Evolutionary conservation across 495 filamentous ascomycete species (phyloP).

Genomic region (Lindgomyces ingoldianus): DNA sequence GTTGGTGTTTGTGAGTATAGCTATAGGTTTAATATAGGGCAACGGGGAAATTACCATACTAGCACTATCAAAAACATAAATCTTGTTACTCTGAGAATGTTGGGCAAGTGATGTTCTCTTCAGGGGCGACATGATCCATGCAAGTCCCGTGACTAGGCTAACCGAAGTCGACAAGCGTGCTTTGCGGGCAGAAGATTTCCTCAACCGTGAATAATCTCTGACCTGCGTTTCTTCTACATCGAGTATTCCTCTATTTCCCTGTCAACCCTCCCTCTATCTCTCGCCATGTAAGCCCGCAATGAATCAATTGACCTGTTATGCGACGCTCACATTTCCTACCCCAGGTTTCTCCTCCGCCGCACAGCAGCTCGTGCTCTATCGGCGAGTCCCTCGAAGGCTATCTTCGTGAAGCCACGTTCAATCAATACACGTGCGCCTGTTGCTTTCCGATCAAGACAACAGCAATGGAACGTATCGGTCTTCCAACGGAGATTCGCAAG

Average conservation of each 20-base stretch:
- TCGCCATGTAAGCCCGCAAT: constrained; percentile 15
- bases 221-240: neutral
- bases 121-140: no score
- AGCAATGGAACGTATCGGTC: constrained; percentile 32
- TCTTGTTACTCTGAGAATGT: no score
- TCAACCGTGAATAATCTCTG: neutral
- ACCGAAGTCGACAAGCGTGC: no score
- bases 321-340: neutral
- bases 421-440: constrained; percentile 44
- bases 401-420: constrained; percentile 50
- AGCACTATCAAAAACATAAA: no score
- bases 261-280: neutral
- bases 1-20: no score
- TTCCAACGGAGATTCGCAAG: constrained; percentile 51
- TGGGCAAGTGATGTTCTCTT: no score
- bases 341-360: constrained; percentile 41
- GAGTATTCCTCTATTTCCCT: neutral
- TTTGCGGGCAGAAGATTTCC: no score
- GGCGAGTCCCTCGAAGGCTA: constrained; percentile 49
- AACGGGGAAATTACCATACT: no score
- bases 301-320: neutral
- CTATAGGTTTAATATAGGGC: no score
- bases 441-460: constrained; percentile 33
- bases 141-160: no score
- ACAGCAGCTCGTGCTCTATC: constrained; percentile 46